Conservation (phyloP, 371 early-diverging fungal species). For the Mortierella sp. region DNA sequence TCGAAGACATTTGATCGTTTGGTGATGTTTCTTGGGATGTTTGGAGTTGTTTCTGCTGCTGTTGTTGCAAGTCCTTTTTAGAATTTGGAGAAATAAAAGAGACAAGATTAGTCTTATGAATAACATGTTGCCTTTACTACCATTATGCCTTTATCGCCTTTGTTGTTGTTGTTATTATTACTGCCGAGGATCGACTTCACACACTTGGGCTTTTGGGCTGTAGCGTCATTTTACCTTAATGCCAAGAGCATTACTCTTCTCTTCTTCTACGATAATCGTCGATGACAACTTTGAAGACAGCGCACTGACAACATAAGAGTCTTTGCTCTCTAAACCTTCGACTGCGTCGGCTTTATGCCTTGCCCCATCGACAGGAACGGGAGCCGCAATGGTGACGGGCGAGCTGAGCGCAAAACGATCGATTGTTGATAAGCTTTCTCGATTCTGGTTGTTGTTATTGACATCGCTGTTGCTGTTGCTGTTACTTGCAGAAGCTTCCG, state of each 20-base stretch:
- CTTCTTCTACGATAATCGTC: neutral
- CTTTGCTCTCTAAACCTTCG: neutral
- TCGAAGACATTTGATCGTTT: neutral
- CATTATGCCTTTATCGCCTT: neutral
- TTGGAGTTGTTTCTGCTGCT: neutral
- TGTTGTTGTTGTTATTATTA: neutral
- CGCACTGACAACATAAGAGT: neutral
- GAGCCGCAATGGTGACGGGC: neutral
- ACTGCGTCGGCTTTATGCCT: neutral
- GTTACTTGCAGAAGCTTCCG: neutral
- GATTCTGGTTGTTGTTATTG: neutral
- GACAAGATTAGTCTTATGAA: neutral
- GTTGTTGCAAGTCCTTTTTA: conserved; percentile 5
- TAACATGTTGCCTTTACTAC: neutral
- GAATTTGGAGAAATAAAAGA: neutral
- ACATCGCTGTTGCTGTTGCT: neutral
- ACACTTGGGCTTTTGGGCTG: conserved; percentile 7
- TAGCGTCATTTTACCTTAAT: neutral
- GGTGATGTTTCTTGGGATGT: neutral
- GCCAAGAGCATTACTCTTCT: neutral
- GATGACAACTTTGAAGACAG: neutral
- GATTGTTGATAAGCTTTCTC: neutral
- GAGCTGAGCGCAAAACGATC: neutral
- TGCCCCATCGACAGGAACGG: neutral
- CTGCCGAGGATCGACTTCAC: neutral